Base-by-base conservation (phyloP, 2,329 filamentous ascomycete species). In the Magnaporthiopsis rhizophila region DNA sequence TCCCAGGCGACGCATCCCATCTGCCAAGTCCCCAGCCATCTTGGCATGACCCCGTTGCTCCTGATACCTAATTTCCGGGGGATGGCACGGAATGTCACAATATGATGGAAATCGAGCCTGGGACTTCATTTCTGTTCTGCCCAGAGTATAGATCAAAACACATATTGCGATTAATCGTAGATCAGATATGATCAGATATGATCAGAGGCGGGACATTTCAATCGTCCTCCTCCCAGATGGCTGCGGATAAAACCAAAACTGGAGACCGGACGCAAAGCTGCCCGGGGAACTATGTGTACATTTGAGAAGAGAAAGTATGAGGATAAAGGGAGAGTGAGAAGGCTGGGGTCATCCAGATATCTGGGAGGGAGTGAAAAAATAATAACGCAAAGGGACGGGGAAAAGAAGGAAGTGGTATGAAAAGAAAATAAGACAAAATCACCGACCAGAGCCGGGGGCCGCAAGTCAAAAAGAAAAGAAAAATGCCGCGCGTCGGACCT, bases 171-270 rank as follows among this genome's bases (percentile, higher is more conserved):
- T 53, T 53, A 53, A 9, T 53, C 45, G 8, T 53, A 56, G 45
- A 50, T 30, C 21, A 53, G 24, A 28, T 15, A 62, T 57, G 38
- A 62, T 32, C 21, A 36, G 61, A 38, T 15, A 62, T 57, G 38
- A 62, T 32, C 24, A 36, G 61, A 38, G 61, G 12, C 36, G 4
- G 30, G 12, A 24, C 45, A 53, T 53, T 9, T 53, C 45, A 24
- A 24, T 53, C 45, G n/a, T 53, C 45, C 45, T 53, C n/a, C 45
- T 50, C 18, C 45, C 18, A 53, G n/a, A 53, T 21, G 18, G 45
- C 21, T 50, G 45, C 45, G n/a, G 21, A 50, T 53, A 21, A 53
- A 66, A 61, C 26, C 8, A 64, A 58, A 26, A 36, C 34, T 57
- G 21, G 45, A n/a, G 21, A 6, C 28, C 45, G 45, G 18, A 8